Conservation (phyloP, 345 rosid genomes). For the Eucalyptus pumila region DNA sequence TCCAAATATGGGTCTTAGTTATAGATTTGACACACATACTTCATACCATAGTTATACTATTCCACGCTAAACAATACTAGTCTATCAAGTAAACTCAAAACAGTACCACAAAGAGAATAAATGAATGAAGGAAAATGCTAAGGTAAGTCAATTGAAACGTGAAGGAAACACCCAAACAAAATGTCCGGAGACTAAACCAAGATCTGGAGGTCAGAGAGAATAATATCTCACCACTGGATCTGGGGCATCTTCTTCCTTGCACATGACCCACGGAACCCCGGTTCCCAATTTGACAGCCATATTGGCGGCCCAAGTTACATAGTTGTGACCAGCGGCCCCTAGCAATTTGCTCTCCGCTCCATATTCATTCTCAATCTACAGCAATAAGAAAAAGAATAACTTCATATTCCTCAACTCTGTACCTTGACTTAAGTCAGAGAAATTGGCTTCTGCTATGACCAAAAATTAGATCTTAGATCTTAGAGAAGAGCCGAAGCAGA, state of each 20-base stretch:
- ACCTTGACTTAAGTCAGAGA: background rate
- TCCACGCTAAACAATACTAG: background rate
- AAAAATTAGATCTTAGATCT: background rate
- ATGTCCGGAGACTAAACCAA: background rate
- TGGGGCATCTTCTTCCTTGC: constrained; percentile 99
- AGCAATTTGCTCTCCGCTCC: constrained; percentile 74
- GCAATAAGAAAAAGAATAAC: background rate
- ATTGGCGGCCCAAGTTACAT: constrained; percentile 93
- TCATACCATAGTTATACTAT: background rate
- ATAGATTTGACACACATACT: background rate
- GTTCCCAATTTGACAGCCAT: constrained; percentile 84
- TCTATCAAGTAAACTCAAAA: background rate
- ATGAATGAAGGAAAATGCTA: background rate
- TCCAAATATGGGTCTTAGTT: background rate
- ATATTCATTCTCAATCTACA: constrained; percentile 98
- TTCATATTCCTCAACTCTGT: background rate
- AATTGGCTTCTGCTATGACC: background rate
- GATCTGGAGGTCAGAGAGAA: background rate
- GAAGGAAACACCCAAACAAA: background rate
- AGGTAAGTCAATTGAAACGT: background rate
- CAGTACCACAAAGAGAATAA: background rate
- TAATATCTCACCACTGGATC: constrained; percentile 81
- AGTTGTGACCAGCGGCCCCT: constrained; percentile 72
- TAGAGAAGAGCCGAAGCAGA: background rate
- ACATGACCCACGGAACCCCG: constrained; percentile 99